Conservation (phyloP, 345 rosid species). For the Camelina neglecta region DNA sequence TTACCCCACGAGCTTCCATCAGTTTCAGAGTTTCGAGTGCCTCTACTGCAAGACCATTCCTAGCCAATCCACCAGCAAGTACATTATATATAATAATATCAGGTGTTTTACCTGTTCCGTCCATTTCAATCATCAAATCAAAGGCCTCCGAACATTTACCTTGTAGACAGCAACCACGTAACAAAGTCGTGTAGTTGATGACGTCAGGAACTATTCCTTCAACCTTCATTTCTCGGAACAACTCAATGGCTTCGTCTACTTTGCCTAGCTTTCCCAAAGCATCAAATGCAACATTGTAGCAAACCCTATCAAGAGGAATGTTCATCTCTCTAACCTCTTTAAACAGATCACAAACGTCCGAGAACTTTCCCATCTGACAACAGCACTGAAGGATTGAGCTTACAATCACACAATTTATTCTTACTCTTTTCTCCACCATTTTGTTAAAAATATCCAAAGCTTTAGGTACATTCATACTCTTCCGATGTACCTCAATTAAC, state of each 20-base stretch:
- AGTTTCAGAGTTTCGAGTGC: slow-evolving; percentile 43
- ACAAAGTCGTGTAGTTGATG: slow-evolving; percentile 71
- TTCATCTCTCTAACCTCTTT: slow-evolving; percentile 44
- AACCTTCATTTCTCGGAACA: slow-evolving; percentile 63
- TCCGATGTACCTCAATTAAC: slow-evolving; percentile 61
- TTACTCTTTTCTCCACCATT: slow-evolving; percentile 53
- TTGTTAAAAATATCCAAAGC: slow-evolving; percentile 54
- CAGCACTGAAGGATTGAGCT: slow-evolving; percentile 61
- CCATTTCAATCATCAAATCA: slow-evolving; percentile 61
- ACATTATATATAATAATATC: slow-evolving; percentile 61
- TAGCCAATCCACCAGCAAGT: slow-evolving; percentile 64
- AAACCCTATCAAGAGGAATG: slow-evolving; percentile 58
- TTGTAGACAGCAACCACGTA: slow-evolving; percentile 61
- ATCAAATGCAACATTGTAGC: slow-evolving; percentile 56
- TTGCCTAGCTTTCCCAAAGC: slow-evolving; percentile 71
- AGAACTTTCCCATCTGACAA: slow-evolving; percentile 50
- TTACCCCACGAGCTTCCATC: slow-evolving; percentile 56
- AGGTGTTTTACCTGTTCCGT: slow-evolving; percentile 47
- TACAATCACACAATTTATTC: slow-evolving; percentile 60
- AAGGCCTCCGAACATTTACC: slow-evolving; percentile 51
- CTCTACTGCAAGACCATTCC: slow-evolving; percentile 52
- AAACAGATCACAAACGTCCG: slow-evolving; percentile 50
- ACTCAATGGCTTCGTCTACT: slow-evolving; percentile 57
- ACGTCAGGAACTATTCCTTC: slow-evolving; percentile 56
- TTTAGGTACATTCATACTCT: slow-evolving; percentile 48